These are phyloP conservation scores for Malassezia furfur DNA, from an alignment of 1,284 basidiomycete species.

Conservation along the genomic window DNA sequence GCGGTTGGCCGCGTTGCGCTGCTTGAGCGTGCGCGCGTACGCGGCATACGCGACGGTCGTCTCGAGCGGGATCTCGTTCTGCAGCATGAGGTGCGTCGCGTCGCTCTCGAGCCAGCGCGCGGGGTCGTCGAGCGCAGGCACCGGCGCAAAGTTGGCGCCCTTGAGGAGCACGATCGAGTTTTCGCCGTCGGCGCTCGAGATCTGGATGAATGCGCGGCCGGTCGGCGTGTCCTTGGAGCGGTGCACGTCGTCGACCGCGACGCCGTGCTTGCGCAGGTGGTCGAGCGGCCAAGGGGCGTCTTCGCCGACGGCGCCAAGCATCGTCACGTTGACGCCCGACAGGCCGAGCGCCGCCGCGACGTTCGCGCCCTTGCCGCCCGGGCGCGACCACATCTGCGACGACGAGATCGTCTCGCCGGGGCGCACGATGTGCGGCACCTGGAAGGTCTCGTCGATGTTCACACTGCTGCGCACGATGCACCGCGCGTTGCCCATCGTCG, in stretches of 20 bases:
- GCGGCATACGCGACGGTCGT: slow-evolving; percentile 51
- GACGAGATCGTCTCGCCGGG: slow-evolving; percentile 44
- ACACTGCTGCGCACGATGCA: slow-evolving; percentile 42
- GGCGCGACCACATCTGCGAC: slow-evolving; percentile 24
- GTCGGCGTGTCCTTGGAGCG: slow-evolving; percentile 28
- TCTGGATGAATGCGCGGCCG: slow-evolving; percentile 45
- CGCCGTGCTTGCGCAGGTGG: slow-evolving; percentile 29
- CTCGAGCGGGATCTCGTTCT: slow-evolving; percentile 55
- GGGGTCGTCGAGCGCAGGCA: slow-evolving; percentile 13
- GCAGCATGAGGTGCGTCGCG: slow-evolving; percentile 53
- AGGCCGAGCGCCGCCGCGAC: slow-evolving; percentile 37
- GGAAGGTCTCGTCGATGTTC: slow-evolving; percentile 46
- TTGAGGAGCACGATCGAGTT: slow-evolving; percentile 44
- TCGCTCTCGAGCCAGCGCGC: slow-evolving; percentile 1
- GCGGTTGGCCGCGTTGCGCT: not conserved
- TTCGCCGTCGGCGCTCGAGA: slow-evolving; percentile 36
- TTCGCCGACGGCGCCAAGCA: slow-evolving; percentile 36
- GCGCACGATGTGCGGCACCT: slow-evolving; percentile 36
- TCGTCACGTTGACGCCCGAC: slow-evolving; percentile 26
- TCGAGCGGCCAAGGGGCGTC: slow-evolving; percentile 42
- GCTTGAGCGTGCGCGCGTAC: slow-evolving; percentile 1
- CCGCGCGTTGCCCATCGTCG: slow-evolving; percentile 16
- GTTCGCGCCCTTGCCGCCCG: slow-evolving; percentile 46
- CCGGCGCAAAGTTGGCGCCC: slow-evolving; percentile 37
- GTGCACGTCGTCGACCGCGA: slow-evolving; percentile 24